phyloP scores from a whole-genome alignment of 352 stramenopile species.

The Globisporangium ultimum region DNA sequence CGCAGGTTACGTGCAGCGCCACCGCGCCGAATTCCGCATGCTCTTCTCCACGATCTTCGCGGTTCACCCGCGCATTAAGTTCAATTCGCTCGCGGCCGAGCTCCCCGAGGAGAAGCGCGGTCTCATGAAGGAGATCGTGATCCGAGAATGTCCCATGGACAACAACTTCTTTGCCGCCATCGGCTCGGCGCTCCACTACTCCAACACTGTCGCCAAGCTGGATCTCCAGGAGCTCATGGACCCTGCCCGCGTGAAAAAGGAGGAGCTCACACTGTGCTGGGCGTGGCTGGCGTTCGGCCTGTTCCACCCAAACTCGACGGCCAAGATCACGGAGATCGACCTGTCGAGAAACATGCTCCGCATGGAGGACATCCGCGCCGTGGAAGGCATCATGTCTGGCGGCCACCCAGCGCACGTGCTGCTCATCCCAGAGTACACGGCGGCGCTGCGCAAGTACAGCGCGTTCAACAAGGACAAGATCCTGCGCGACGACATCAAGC shows the following conservation, averaged over 20 bases:
- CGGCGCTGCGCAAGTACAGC: slow-evolving; percentile 45
- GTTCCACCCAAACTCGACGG: slow-evolving; percentile 54
- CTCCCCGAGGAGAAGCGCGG: slow-evolving; percentile 36
- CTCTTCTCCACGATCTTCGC: slow-evolving; percentile 45
- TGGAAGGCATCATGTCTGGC: slow-evolving; percentile 51
- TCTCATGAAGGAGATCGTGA: slow-evolving; percentile 35
- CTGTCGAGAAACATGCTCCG: slow-evolving; percentile 52
- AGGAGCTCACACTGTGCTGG: slow-evolving; percentile 47
- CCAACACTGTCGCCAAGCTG: slow-evolving; percentile 43
- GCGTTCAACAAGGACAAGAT: slow-evolving; percentile 47
- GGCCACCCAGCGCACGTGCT: slow-evolving; percentile 45
- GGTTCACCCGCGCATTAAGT: slow-evolving; percentile 46
- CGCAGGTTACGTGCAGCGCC: slow-evolving; percentile 32
- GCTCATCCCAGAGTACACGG: slow-evolving; percentile 42
- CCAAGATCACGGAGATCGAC: slow-evolving; percentile 36
- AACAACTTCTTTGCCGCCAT: slow-evolving; percentile 49
- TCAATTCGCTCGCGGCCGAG: slow-evolving; percentile 44
- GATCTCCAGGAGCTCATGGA: slow-evolving; percentile 50
- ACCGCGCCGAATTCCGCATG: slow-evolving; percentile 40
- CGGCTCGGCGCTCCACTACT: slow-evolving; percentile 56
- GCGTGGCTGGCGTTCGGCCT: slow-evolving; percentile 49
- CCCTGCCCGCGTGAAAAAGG: slow-evolving; percentile 27
- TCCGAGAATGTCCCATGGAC: slow-evolving; percentile 47
- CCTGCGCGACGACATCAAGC: slow-evolving; percentile 44
- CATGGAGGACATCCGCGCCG: slow-evolving; percentile 49